Conservation (phyloP, 495 filamentous ascomycete species). For the Halenospora varia region DNA sequence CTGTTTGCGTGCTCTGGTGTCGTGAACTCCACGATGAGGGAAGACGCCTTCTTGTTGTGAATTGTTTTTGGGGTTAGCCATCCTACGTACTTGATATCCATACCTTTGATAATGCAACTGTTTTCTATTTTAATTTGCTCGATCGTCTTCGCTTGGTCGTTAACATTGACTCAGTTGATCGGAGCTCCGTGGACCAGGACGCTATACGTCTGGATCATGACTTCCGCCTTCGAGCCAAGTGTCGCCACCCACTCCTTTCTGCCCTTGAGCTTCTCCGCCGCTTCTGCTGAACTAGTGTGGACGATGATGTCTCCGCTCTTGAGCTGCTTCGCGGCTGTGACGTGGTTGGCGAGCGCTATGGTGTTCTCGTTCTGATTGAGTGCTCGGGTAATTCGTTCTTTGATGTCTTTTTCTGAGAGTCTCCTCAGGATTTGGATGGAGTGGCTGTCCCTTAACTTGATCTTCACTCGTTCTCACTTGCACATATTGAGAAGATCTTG, state of each 20-base stretch:
- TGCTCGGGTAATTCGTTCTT: background rate
- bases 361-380: background rate
- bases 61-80: constrained; percentile 17
- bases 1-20: constrained; percentile 20
- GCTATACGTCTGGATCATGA: constrained; percentile 13
- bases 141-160: constrained; percentile 21
- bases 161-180: constrained; percentile 22
- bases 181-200: constrained; percentile 17
- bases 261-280: constrained; percentile 8
- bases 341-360: background rate
- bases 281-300: constrained; percentile 9
- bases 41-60: constrained; percentile 18
- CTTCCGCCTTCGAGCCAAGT: constrained; percentile 18
- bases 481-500: background rate
- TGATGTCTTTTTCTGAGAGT: constrained; percentile 1
- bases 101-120: constrained; percentile 18
- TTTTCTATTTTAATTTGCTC: constrained; percentile 22
- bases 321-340: constrained; percentile 8
- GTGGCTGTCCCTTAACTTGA: constrained; percentile 1
- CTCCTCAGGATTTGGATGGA: background rate
- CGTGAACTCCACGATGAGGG: constrained; percentile 21
- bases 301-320: constrained; percentile 15
- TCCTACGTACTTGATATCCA: constrained; percentile 19
- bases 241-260: constrained; percentile 10
- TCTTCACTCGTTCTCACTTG: background rate